A percentile compares a stretch with the other conserved stretches of the same genome.
Evolutionary conservation across 1,284 basidiomycete species (phyloP).

Genomic region (Thecaphora thlaspeos): DNA sequence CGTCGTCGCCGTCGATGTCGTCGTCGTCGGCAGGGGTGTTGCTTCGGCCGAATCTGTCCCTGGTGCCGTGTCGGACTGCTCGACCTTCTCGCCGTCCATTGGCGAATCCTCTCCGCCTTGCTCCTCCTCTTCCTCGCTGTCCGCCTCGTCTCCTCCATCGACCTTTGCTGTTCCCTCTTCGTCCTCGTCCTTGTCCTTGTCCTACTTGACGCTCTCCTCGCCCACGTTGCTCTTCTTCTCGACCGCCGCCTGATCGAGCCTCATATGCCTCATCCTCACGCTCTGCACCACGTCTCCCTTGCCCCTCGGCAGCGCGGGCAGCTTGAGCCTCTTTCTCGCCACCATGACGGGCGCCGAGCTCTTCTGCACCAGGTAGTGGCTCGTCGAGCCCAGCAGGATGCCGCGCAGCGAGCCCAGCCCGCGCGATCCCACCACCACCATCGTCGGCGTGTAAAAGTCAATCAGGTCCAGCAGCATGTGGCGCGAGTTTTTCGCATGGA

Average conservation of each 20-base stretch:
- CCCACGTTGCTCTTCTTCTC: conserved; percentile 40
- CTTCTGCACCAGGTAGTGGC: conserved; percentile 93
- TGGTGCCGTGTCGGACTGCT: background rate
- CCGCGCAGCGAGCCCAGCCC: conserved; percentile 87
- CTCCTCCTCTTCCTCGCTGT: background rate
- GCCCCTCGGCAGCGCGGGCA: conserved; percentile 50
- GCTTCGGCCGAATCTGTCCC: too few relatives aligned
- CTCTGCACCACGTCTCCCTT: conserved; percentile 54
- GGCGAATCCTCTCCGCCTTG: background rate
- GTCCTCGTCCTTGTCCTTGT: conserved; percentile 5
- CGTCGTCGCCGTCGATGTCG: too few relatives aligned
- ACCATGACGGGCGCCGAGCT: conserved; percentile 86
- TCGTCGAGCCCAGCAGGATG: conserved; percentile 92
- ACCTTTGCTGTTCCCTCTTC: conserved; percentile 13
- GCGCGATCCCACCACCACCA: conserved; percentile 92
- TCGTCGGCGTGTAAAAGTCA: conserved; percentile 83
- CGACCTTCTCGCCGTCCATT: background rate
- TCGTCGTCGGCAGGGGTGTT: too few relatives aligned
- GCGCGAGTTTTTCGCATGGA: conserved; percentile 83
- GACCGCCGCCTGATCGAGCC: conserved; percentile 53
- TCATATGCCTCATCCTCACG: conserved; percentile 49
- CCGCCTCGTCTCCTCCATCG: background rate
- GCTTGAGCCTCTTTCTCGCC: conserved; percentile 48
- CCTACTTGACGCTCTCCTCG: conserved; percentile 11
- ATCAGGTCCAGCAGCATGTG: conserved; percentile 89